Evolutionary conservation across 805 yeast species (phyloP), one percentile per base, ranked within the genome.

Genomic region (Novakomyces olei): DNA sequence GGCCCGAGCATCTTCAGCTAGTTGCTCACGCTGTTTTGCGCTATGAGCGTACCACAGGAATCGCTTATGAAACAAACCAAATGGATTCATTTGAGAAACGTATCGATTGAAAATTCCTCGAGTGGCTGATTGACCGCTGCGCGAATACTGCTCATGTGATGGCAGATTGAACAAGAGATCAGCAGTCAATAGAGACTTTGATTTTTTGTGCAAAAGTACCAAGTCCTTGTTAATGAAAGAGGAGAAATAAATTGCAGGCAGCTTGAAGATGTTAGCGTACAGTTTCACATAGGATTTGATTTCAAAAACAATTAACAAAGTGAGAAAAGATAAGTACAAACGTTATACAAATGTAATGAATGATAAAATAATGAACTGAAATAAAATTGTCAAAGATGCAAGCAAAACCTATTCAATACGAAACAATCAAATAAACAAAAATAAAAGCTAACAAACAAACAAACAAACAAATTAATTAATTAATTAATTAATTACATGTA

Each of bases 141-240:
- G 36, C 7, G 38, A 36, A 41, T 65, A 72, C 35, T 58, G 61
- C n/a, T 59, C 62, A 12, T 45, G 40, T 22, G 56, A 54, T 8
- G 69, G 71, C 39, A 71, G 53, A 45, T 70, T 69, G 51, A 72
- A 65, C 22, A 72, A 43, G 36, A 72, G 45, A 46, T 73, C 80
- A 9, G 72, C 80, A 41, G 62, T 68, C 37, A 65, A 55, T 14
- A 72, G 43, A 0, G 67, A 56, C 45, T 61, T 62, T 23, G 67
- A 52, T 9, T 48, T 46, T 28, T 53, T 55, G 44, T 67, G 67
- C 44, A 47, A 65, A 40, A 65, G 43, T 2, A 67, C 61, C 33
- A 73, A 48, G 46, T 73, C 81, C 44, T 63, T 58, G 48, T 72
- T 73, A n/a, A 41, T 47, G 43, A 67, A 74, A 4, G 52, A 47